Percentiles rank a stretch among this genome's conserved stretches.
These are phyloP conservation scores for Castanopsis chinensis DNA, from an alignment of 306 rosid species.

Conservation along the genomic window DNA sequence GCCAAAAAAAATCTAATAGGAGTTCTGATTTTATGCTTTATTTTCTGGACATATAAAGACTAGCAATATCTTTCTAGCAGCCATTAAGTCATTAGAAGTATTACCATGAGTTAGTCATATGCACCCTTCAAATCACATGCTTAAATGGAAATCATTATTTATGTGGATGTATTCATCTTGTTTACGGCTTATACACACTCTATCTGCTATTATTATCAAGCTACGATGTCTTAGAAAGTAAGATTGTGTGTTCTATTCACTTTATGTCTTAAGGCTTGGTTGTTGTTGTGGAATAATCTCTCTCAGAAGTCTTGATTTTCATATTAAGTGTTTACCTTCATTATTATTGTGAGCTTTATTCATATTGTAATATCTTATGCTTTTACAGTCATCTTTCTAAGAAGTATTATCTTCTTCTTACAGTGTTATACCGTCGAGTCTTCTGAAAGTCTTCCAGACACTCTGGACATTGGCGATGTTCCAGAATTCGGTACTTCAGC, in stretches of 20 bases:
- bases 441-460: slow-evolving; percentile 74
- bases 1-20: neutral
- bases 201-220: neutral
- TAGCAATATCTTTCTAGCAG: neutral
- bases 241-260: neutral
- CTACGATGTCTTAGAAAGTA: neutral
- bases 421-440: slow-evolving; percentile 50
- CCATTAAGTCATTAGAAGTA: neutral
- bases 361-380: neutral
- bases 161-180: neutral
- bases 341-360: neutral
- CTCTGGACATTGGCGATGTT: slow-evolving; percentile 83
- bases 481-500: slow-evolving; percentile 50
- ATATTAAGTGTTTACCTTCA: neutral
- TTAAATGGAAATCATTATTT: neutral
- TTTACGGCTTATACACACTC: neutral
- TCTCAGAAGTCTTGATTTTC: neutral
- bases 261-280: too few relatives aligned
- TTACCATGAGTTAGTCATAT: neutral
- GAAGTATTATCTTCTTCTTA: slow-evolving; percentile 5
- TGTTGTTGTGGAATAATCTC: neutral
- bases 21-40: neutral
- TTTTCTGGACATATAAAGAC: neutral
- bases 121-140: neutral
- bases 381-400: neutral